Conservation (phyloP, 169 alveolate genomes). For the Plasmodium vinckei region DNA sequence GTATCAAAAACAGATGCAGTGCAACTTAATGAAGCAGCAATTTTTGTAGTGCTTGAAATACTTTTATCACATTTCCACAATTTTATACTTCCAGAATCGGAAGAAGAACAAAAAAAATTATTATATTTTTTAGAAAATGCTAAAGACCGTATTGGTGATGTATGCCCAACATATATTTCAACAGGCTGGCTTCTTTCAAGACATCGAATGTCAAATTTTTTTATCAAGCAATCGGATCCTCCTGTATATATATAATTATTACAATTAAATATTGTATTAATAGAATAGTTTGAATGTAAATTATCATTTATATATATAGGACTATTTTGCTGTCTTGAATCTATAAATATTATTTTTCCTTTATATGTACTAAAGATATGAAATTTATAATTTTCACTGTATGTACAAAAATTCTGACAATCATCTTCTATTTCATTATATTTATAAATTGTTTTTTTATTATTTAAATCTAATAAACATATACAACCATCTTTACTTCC, state of each 20-base stretch:
- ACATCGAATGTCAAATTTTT: constrained; percentile 49
- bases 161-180: constrained; percentile 56
- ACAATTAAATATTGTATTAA: constrained; percentile 22
- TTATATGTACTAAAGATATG: constrained; percentile 61
- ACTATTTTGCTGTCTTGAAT: constrained; percentile 19
- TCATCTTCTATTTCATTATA: constrained; percentile 47
- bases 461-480: constrained; percentile 49
- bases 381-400: not conserved
- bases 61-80: constrained; percentile 20
- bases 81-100: constrained; percentile 68
- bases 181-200: constrained; percentile 23
- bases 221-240: constrained; percentile 57
- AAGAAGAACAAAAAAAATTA: constrained; percentile 31
- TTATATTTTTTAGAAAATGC: constrained; percentile 23
- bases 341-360: constrained; percentile 49
- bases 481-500: constrained; percentile 69
- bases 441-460: constrained; percentile 40
- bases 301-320: constrained; percentile 47
- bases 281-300: constrained; percentile 50
- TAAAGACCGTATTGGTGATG: constrained; percentile 58
- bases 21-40: constrained; percentile 2
- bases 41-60: constrained; percentile 1
- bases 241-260: constrained; percentile 40
- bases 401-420: constrained; percentile 35
- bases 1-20: constrained; percentile 2